Evolutionary conservation across 768 basidiomycete species (phyloP).

Genomic region (Rhizopogon roseolus): DNA sequence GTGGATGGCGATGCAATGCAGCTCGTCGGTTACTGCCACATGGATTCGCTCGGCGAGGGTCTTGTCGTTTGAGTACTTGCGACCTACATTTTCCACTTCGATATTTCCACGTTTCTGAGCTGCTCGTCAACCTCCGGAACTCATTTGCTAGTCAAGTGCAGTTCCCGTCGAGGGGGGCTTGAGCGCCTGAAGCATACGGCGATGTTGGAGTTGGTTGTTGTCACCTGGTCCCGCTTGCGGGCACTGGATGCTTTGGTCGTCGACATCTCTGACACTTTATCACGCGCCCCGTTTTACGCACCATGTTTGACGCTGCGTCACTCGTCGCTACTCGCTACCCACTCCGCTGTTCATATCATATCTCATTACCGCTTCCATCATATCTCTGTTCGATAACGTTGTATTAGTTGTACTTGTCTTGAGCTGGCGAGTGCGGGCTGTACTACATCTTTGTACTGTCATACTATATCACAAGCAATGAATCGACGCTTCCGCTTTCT

Average conservation of each 20-base stretch:
- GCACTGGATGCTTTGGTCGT: conserved; percentile 10
- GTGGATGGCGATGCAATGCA: conserved; percentile 16
- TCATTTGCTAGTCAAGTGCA: conserved; percentile 35
- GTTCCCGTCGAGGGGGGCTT: conserved; percentile 14
- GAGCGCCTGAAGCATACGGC: conserved; percentile 16
- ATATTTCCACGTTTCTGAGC: conserved; percentile 10
- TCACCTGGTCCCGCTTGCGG: conserved; percentile 23
- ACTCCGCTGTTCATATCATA: conserved; percentile 13
- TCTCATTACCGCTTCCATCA: conserved; percentile 13
- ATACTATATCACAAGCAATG: conserved; percentile 7
- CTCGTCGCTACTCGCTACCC: conserved; percentile 9
- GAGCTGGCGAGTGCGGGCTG: conserved; percentile 23
- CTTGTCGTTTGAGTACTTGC: conserved; percentile 20
- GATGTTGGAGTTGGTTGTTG: conserved; percentile 7
- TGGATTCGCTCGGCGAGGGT: conserved; percentile 20
- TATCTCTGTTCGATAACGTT: conserved; percentile 20
- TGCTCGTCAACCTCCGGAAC: conserved; percentile 19
- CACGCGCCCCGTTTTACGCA: conserved; percentile 16
- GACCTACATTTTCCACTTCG: conserved; percentile 15
- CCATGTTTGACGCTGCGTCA: conserved; percentile 17
- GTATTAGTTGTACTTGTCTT: conserved; percentile 27
- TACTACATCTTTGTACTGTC: conserved; percentile 27
- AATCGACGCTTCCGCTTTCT: not conserved
- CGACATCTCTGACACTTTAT: conserved; percentile 15
- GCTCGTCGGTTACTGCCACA: conserved; percentile 9